Conservation (phyloP, 352 stramenopile species). For the Peronospora destructor region DNA sequence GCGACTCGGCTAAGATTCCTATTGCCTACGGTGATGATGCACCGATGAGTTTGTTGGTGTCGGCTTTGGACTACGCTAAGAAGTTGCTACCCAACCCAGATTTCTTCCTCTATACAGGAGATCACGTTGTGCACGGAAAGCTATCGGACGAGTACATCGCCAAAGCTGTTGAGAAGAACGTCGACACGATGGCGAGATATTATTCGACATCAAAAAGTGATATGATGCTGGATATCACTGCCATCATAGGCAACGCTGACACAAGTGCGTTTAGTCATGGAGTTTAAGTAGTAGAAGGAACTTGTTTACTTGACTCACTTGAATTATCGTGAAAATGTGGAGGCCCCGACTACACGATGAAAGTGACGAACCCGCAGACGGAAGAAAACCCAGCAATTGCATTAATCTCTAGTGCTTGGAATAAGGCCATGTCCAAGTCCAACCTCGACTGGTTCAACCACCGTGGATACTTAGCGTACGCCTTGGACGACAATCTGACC, state of each 20-base stretch:
- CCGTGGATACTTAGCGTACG: constrained; percentile 56
- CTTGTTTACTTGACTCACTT: background rate
- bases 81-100: constrained; percentile 49
- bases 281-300: background rate
- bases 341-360: constrained; percentile 75
- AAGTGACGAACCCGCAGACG: constrained; percentile 50
- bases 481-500: constrained; percentile 52
- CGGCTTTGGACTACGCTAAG: constrained; percentile 55
- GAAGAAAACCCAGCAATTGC: constrained; percentile 52
- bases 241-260: constrained; percentile 69
- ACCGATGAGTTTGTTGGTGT: constrained; percentile 46
- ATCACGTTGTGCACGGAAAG: constrained; percentile 54
- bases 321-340: background rate
- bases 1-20: constrained; percentile 34
- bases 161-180: constrained; percentile 45
- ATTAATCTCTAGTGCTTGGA: constrained; percentile 46
- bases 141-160: constrained; percentile 48
- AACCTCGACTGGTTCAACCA: constrained; percentile 53
- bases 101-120: constrained; percentile 70
- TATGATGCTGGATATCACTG: constrained; percentile 42
- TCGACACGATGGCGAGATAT: constrained; percentile 53
- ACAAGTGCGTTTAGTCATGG: constrained; percentile 28
- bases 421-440: constrained; percentile 36
- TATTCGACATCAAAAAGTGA: constrained; percentile 27
- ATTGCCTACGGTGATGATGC: constrained; percentile 41